These are phyloP conservation scores for Talaromyces albobiverticillius DNA, from an alignment of 2,329 filamentous ascomycete genomes.

Conservation along the genomic window DNA sequence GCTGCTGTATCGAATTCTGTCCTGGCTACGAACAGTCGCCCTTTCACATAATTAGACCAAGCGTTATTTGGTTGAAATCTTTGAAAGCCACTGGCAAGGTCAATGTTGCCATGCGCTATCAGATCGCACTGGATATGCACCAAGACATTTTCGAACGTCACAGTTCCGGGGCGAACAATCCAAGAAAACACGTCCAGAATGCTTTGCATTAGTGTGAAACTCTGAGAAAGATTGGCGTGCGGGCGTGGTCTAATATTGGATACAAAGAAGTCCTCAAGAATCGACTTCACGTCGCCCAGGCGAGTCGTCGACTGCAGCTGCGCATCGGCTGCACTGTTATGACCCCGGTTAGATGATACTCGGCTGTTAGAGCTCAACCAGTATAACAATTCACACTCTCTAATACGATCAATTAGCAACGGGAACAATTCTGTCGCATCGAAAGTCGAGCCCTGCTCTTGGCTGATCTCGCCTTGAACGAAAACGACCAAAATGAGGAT, in stretches of 20 bases:
- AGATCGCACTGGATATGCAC: conserved; percentile 68
- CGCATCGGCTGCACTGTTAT: conserved; percentile 22
- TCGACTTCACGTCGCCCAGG: conserved; percentile 30
- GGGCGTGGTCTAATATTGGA: conserved; percentile 42
- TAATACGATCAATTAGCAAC: conserved; percentile 67
- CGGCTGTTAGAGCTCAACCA: conserved; percentile 56
- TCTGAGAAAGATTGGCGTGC: conserved; percentile 37
- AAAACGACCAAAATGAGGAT: conserved; percentile 80
- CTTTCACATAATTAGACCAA: conserved; percentile 76
- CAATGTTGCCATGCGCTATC: conserved; percentile 64
- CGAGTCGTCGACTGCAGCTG: conserved; percentile 21
- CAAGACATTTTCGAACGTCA: conserved; percentile 57
- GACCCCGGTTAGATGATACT: conserved; percentile 26
- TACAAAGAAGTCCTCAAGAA: conserved; percentile 46
- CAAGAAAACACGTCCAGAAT: conserved; percentile 45
- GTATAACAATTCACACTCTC: conserved; percentile 66
- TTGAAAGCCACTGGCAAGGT: conserved; percentile 65
- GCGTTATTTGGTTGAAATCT: conserved; percentile 58
- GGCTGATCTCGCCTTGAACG: conserved; percentile 78
- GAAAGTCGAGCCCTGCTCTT: conserved; percentile 68
- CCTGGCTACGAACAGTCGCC: conserved; percentile 70
- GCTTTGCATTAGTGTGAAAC: conserved; percentile 41
- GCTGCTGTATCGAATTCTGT: conserved; percentile 73
- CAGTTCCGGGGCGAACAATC: conserved; percentile 52
- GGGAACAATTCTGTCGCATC: conserved; percentile 58